Base-by-base conservation (phyloP, 2,329 filamentous ascomycete species). In the Balansia obtecta region DNA sequence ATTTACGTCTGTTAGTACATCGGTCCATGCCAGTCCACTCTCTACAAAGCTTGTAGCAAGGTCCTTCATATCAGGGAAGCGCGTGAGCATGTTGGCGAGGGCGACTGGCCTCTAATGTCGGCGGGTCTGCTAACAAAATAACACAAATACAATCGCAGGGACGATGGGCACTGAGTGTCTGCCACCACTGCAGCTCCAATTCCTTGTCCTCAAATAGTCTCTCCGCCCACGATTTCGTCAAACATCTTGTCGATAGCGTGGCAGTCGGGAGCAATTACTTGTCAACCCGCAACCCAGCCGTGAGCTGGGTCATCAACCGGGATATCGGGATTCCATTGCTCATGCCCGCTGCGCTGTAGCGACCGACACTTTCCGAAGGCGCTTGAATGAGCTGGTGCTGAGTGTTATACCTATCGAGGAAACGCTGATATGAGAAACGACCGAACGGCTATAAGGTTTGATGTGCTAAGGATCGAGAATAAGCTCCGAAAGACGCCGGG, bases 1-100 rank as follows among this genome's bases (percentile, higher is more conserved):
- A 66, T 60, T 63, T 54, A 57, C 63, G 20, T 58, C 53, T 15
- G 56, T 67, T 65, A 9, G 61, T 63, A 2, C 49, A 49, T 27
- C 0, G 7, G 49, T 63, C 46, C 9, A 57, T 50, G 9, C 0
- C 38, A 49, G 2, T 12, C 57, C 56, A 65, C 54, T 67, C 63
- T 53, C 62, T 65, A 65, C 67, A 69, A 48, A 65, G 67, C 69
- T 65, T 55, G 66, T 68, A 48, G 61, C 60, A 54, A 70, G 54
- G 53, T 70, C 63, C 54, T 63, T 58, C 47, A 71, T 51, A 50
- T 59, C 61, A 13, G 66, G 63, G 52, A 68, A 60, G 44, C 61
- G 61, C 11, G 61, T 53, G 51, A 69, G 56, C 57, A 69, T 66
- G 13, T 63, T 55, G 32, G 56, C 55, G 27, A 69, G 57, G 33